A percentile compares a stretch with the other conserved stretches of the same genome.
Evolutionary conservation across 495 filamentous ascomycete genomes (phyloP).

Genomic region (Cenococcum geophilum): DNA sequence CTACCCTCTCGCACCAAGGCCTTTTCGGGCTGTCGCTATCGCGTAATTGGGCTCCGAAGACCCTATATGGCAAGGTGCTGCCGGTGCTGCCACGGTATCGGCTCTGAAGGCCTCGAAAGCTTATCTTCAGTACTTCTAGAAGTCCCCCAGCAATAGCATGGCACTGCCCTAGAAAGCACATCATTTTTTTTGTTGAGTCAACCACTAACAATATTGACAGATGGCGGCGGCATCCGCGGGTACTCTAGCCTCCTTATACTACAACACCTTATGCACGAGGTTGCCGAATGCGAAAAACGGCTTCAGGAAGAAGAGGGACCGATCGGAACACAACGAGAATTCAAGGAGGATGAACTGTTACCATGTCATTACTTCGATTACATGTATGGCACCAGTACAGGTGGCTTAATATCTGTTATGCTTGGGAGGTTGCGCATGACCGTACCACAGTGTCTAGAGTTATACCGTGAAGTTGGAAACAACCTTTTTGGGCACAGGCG

Average conservation of each 20-base stretch:
- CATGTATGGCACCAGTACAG: slow-evolving; percentile 42
- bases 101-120: no score
- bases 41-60: no score
- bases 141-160: no score
- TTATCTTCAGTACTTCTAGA: no score
- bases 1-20: neutral
- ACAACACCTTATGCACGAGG: slow-evolving; percentile 39
- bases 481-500: slow-evolving; percentile 43
- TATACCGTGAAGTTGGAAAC: slow-evolving; percentile 44
- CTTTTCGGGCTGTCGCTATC: slow-evolving; percentile 8
- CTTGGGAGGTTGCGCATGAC: slow-evolving; percentile 50
- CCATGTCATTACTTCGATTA: slow-evolving; percentile 48
- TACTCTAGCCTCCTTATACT: slow-evolving; percentile 41
- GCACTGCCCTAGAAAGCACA: slow-evolving; percentile 8
- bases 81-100: no score
- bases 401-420: slow-evolving; percentile 51
- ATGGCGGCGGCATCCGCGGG: slow-evolving; percentile 42
- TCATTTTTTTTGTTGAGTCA: slow-evolving; percentile 16
- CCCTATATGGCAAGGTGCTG: no score
- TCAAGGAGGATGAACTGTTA: slow-evolving; percentile 36
- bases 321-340: slow-evolving; percentile 10
- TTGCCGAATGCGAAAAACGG: slow-evolving; percentile 36
- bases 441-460: slow-evolving; percentile 46
- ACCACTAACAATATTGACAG: slow-evolving; percentile 21
- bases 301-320: slow-evolving; percentile 34